Percentiles rank a stretch among this genome's conserved stretches.
These are phyloP conservation scores for Ophiosphaerella korrae DNA, from an alignment of 2,329 filamentous ascomycete species.

Conservation along the genomic window DNA sequence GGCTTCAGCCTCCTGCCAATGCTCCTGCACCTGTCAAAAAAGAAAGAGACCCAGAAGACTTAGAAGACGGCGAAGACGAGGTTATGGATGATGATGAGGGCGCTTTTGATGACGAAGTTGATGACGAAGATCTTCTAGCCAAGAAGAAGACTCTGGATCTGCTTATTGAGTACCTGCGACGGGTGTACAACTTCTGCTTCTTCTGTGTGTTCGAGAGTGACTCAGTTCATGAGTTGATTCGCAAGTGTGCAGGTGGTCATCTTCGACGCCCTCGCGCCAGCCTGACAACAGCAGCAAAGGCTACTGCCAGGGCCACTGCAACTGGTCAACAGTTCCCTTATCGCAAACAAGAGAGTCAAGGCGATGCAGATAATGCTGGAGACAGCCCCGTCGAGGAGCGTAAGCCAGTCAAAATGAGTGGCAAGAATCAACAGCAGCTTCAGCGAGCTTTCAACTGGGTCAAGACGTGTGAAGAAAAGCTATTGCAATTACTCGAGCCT, in stretches of 20 bases:
- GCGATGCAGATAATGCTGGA: constrained; percentile 67
- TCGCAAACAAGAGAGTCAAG: constrained; percentile 72
- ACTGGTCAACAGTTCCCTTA: constrained; percentile 81
- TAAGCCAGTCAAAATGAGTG: constrained; percentile 65
- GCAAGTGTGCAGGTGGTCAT: constrained; percentile 97
- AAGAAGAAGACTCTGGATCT: constrained; percentile 98
- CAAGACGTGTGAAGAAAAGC: constrained; percentile 96
- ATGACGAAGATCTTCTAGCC: constrained; percentile 84
- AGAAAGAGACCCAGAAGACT: constrained; percentile 64
- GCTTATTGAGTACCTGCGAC: constrained; percentile 92
- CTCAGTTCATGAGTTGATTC: constrained; percentile 91
- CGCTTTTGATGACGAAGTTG: constrained; percentile 74
- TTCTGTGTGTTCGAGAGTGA: constrained; percentile 99
- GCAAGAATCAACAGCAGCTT: constrained; percentile 87
- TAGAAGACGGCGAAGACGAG: constrained; percentile 76
- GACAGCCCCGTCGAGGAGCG: constrained; percentile 75
- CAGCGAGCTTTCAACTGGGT: constrained; percentile 98
- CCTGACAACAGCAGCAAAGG: constrained; percentile 79
- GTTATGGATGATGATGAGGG: constrained; percentile 68
- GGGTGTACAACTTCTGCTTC: constrained; percentile 99
- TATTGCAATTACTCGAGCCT: constrained; percentile 89
- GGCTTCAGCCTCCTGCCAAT: constrained; percentile 69
- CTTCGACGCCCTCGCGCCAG: constrained; percentile 87
- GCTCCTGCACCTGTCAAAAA: constrained; percentile 62
- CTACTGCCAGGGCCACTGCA: constrained; percentile 83